Conservation (phyloP, 345 rosid species). For the Lagerstroemia speciosa region DNA sequence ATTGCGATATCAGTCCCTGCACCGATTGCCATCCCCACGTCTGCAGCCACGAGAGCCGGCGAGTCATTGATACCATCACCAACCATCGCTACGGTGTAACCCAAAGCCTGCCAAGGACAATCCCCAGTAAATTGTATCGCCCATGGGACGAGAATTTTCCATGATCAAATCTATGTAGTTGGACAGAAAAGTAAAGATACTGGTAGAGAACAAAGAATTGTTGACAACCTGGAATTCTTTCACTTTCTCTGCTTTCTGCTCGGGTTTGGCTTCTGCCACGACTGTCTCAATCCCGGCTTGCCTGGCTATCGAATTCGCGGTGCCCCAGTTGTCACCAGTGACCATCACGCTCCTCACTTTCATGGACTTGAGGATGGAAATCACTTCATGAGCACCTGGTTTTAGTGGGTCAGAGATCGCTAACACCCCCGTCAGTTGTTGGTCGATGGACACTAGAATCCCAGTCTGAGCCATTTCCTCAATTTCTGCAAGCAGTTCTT, state of each 20-base stretch:
- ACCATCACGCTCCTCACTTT: constrained; percentile 72
- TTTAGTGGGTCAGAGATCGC: constrained; percentile 80
- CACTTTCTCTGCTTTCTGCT: constrained; percentile 82
- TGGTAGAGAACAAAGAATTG: background rate
- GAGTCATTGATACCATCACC: constrained; percentile 97
- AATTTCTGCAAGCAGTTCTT: constrained; percentile 59
- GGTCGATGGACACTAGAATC: constrained; percentile 57
- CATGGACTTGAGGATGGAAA: constrained; percentile 76
- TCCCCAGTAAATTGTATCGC: too few relatives aligned
- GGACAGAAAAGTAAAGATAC: background rate
- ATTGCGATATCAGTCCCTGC: constrained; percentile 96
- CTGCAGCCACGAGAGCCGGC: constrained; percentile 86
- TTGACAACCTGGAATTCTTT: constrained; percentile 65
- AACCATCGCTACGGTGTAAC: constrained; percentile 78
- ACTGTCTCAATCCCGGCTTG: constrained; percentile 76
- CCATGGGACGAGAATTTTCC: background rate
- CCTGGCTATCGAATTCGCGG: constrained; percentile 73
- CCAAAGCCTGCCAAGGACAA: constrained; percentile 40
- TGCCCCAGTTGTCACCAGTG: constrained; percentile 97
- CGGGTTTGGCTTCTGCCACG: constrained; percentile 85
- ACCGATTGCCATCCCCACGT: constrained; percentile 94
- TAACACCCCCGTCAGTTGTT: constrained; percentile 51
- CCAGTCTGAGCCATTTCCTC: constrained; percentile 83
- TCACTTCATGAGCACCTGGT: constrained; percentile 60
- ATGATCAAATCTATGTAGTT: background rate